These are phyloP conservation scores for Cucurbitaria berberidis DNA, from an alignment of 2,329 filamentous ascomycete species.

Conservation along the genomic window DNA sequence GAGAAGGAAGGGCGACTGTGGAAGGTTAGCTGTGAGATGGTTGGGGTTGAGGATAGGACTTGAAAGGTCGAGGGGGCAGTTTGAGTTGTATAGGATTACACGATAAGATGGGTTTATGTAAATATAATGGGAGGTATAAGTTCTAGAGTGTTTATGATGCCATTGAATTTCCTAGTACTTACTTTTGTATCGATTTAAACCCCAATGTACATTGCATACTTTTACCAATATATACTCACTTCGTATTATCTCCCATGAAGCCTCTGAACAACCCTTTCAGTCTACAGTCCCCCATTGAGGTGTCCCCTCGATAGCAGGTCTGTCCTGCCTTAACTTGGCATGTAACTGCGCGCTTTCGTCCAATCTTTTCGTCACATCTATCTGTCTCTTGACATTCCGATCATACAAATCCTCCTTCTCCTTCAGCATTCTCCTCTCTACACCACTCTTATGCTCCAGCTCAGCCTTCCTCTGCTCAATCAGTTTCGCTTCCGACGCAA, in stretches of 20 bases:
- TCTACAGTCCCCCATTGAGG: slow-evolving; percentile 39
- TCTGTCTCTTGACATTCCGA: slow-evolving; percentile 41
- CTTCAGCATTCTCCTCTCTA: slow-evolving; percentile 36
- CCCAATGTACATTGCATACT: neutral
- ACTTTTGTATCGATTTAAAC: neutral
- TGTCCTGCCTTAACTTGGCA: slow-evolving; percentile 34
- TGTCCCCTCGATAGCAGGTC: slow-evolving; percentile 36
- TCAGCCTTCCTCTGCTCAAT: slow-evolving; percentile 33
- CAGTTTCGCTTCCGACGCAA: slow-evolving; percentile 26
- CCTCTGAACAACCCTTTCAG: slow-evolving; percentile 5
- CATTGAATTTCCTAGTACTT: neutral
- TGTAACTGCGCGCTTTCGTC: slow-evolving; percentile 43
- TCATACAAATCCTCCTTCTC: slow-evolving; percentile 45
- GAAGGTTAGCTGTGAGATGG: slow-evolving; percentile 10
- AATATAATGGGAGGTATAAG: neutral
- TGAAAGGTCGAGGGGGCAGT: neutral
- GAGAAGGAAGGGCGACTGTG: slow-evolving; percentile 42
- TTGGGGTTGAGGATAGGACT: neutral
- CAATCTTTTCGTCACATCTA: slow-evolving; percentile 34
- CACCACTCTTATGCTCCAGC: slow-evolving; percentile 31
- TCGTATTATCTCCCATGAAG: neutral
- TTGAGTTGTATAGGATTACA: neutral
- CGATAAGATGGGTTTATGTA: neutral
- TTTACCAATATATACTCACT: neutral
- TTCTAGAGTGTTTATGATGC: neutral